Percentiles rank a stretch among this genome's conserved stretches.
These are phyloP conservation scores for Cercis canadensis DNA, from an alignment of 306 rosid genomes.

Conservation along the genomic window DNA sequence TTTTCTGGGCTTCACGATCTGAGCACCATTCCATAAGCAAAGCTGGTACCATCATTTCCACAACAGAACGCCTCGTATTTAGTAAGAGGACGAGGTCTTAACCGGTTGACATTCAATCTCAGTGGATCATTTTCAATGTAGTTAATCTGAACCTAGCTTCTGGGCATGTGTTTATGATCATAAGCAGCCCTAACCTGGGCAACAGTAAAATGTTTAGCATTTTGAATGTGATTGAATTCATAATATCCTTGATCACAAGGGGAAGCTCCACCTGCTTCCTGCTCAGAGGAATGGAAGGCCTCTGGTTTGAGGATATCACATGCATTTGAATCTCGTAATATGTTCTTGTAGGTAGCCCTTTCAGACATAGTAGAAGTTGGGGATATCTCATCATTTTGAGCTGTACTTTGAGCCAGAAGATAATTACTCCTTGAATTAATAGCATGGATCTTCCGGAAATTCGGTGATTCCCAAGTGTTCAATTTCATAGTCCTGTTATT, in stretches of 20 bases:
- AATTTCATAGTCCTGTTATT: background rate
- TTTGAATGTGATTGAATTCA: background rate
- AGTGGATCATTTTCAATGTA: background rate
- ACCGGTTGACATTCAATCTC: background rate
- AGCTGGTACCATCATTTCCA: constrained; percentile 1
- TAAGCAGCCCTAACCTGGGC: constrained; percentile 23
- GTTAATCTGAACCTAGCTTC: constrained; percentile 4
- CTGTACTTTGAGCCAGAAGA: background rate
- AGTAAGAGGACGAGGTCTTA: background rate
- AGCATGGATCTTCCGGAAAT: background rate
- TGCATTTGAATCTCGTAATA: background rate
- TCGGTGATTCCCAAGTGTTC: background rate
- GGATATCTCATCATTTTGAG: background rate
- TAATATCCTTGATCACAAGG: background rate
- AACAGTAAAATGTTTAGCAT: background rate
- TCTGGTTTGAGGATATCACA: too few relatives aligned
- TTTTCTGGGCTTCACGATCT: background rate
- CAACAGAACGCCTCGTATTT: background rate
- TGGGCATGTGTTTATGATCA: constrained; percentile 15
- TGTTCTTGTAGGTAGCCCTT: too few relatives aligned
- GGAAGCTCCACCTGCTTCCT: too few relatives aligned
- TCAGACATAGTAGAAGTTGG: background rate
- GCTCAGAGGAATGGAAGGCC: too few relatives aligned
- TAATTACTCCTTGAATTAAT: background rate
- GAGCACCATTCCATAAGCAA: background rate